Conservation (phyloP, 352 stramenopile species). For the Phytophthora fragariae region DNA sequence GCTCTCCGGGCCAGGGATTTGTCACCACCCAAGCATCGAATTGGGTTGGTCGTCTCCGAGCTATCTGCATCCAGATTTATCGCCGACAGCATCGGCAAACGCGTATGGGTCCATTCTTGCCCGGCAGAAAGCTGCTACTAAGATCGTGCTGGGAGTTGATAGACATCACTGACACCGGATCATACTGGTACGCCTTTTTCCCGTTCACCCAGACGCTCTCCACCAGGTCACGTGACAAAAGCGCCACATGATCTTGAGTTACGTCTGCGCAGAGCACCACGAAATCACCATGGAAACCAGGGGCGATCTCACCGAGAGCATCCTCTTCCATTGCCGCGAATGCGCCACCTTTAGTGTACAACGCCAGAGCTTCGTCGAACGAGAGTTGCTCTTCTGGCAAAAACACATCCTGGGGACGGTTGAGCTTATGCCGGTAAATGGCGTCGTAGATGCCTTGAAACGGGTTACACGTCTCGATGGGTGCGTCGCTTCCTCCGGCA, state of each 20-base stretch:
- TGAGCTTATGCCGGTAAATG: slow-evolving; percentile 75
- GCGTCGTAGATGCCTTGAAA: slow-evolving; percentile 92
- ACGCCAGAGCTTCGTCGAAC: slow-evolving; percentile 76
- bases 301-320: slow-evolving; percentile 56
- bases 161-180: slow-evolving; percentile 17
- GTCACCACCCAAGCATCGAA: not conserved
- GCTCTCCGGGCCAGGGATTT: too few species aligned
- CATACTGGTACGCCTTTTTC: slow-evolving; percentile 59
- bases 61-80: not conserved
- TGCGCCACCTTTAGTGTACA: slow-evolving; percentile 85
- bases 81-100: slow-evolving; percentile 70
- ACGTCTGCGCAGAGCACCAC: slow-evolving; percentile 75
- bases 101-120: slow-evolving; percentile 75
- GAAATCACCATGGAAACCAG: slow-evolving; percentile 74
- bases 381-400: slow-evolving; percentile 71
- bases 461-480: slow-evolving; percentile 89
- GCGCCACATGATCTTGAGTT: slow-evolving; percentile 42
- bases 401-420: slow-evolving; percentile 56
- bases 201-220: slow-evolving; percentile 73
- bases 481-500: slow-evolving; percentile 83
- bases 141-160: slow-evolving; percentile 43
- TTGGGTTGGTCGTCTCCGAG: not conserved
- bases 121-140: slow-evolving; percentile 65
- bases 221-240: slow-evolving; percentile 63
- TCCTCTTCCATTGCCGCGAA: slow-evolving; percentile 72